Conservation (phyloP, 129 eudicot species). For the Centella asiatica region DNA sequence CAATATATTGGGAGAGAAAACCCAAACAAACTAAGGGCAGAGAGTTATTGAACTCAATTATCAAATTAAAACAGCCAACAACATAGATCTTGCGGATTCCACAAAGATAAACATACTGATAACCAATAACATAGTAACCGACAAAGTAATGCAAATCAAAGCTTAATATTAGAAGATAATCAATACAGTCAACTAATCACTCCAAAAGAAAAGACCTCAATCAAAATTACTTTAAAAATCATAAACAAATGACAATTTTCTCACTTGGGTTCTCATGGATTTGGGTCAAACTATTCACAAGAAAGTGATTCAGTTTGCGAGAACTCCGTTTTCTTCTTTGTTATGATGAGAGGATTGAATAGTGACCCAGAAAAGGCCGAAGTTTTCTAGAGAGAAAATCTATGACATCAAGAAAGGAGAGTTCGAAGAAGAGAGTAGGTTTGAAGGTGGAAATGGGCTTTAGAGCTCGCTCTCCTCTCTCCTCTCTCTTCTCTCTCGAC, state of each 20-base stretch:
- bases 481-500: not conserved
- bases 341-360: not conserved
- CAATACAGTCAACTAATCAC: not conserved
- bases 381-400: not conserved
- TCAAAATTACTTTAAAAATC: not conserved
- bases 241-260: not conserved
- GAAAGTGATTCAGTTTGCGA: slow-evolving; percentile 12
- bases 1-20: not conserved
- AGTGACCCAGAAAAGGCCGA: not conserved
- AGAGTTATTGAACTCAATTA: not conserved
- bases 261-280: slow-evolving; percentile 28
- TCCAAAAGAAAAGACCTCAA: not conserved
- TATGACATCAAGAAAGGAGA: slow-evolving; percentile 17
- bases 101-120: not conserved
- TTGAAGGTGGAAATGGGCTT: slow-evolving; percentile 13
- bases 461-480: not conserved
- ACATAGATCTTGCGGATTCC: not conserved
- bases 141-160: not conserved
- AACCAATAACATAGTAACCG: not conserved
- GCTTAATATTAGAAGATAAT: not conserved
- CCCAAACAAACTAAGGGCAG: not conserved
- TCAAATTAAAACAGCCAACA: slow-evolving; percentile 1
- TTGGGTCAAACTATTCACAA: slow-evolving; percentile 4
- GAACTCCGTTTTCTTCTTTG: slow-evolving; percentile 1
- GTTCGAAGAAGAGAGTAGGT: slow-evolving; percentile 29